Evolutionary conservation across 2,329 filamentous ascomycete genomes (phyloP).

Genomic region (Triangularia setosa): DNA sequence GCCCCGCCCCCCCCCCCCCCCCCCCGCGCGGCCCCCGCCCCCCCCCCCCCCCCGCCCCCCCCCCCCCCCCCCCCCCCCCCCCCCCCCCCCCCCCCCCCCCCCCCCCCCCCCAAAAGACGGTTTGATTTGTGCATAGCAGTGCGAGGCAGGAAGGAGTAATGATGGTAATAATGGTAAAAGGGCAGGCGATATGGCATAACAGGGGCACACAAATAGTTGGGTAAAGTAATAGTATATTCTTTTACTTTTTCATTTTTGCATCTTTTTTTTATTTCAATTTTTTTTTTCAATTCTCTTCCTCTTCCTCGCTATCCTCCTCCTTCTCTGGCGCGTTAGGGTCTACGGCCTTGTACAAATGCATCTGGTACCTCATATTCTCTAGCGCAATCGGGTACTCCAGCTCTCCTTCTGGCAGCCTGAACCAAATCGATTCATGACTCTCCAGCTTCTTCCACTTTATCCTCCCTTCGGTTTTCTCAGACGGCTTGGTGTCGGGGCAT

Average conservation of each 20-base stretch:
- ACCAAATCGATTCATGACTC: slow-evolving; percentile 79
- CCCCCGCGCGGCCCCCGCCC: no score
- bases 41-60: no score
- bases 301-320: neutral
- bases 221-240: neutral
- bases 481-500: slow-evolving; percentile 25
- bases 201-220: neutral
- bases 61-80: no score
- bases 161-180: neutral
- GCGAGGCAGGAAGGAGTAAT: neutral
- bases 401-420: slow-evolving; percentile 58
- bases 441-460: slow-evolving; percentile 69
- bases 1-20: no score
- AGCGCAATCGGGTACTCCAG: slow-evolving; percentile 78
- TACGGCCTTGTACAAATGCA: slow-evolving; percentile 67
- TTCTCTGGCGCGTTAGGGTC: slow-evolving; percentile 14
- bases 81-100: no score
- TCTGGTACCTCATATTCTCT: slow-evolving; percentile 93
- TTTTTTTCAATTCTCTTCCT: neutral
- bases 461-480: slow-evolving; percentile 23
- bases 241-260: neutral
- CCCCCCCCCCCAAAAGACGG: no score
- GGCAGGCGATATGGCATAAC: no score
- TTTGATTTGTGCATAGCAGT: neutral
- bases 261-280: no score